A percentile compares a stretch with the other conserved stretches of the same genome.
These are phyloP conservation scores for Ophiostoma tasmaniense DNA, from an alignment of 2,329 filamentous ascomycete genomes.

Conservation along the genomic window DNA sequence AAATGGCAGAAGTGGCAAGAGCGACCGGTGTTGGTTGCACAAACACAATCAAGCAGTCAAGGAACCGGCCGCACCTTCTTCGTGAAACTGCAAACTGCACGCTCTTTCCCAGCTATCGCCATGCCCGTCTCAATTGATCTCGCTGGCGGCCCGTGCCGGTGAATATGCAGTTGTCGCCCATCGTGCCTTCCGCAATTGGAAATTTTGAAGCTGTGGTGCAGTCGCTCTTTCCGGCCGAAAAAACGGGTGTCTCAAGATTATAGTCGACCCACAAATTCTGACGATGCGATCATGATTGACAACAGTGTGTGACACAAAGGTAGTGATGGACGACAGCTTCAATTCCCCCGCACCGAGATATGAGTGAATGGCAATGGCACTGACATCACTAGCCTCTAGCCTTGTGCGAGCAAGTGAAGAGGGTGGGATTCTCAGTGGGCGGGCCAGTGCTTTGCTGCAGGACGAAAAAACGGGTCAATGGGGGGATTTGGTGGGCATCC, in stretches of 20 bases:
- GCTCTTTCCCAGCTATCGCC: not conserved
- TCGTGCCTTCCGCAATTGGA: not conserved
- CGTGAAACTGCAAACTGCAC: not conserved
- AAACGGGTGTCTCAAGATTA: not conserved
- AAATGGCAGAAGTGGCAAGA: not conserved
- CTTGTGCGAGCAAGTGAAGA: conserved; percentile 6
- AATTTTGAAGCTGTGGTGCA: no score
- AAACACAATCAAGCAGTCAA: not conserved
- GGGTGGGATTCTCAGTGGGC: not conserved
- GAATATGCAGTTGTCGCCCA: not conserved
- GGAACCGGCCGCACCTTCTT: not conserved
- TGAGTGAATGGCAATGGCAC: conserved; percentile 1
- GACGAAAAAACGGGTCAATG: conserved; percentile 9
- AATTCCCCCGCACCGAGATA: not conserved
- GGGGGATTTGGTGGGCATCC: not conserved
- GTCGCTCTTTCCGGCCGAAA: not conserved
- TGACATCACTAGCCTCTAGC: conserved; percentile 15
- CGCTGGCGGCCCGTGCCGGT: not conserved
- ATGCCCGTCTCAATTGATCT: not conserved
- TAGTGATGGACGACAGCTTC: not conserved
- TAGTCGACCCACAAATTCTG: not conserved
- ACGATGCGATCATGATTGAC: not conserved
- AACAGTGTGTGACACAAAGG: not conserved
- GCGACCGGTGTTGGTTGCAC: not conserved
- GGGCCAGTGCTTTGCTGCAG: not conserved